These are phyloP conservation scores for Tolypocladium nubicola DNA, from an alignment of 2,329 filamentous ascomycete species.

Conservation along the genomic window DNA sequence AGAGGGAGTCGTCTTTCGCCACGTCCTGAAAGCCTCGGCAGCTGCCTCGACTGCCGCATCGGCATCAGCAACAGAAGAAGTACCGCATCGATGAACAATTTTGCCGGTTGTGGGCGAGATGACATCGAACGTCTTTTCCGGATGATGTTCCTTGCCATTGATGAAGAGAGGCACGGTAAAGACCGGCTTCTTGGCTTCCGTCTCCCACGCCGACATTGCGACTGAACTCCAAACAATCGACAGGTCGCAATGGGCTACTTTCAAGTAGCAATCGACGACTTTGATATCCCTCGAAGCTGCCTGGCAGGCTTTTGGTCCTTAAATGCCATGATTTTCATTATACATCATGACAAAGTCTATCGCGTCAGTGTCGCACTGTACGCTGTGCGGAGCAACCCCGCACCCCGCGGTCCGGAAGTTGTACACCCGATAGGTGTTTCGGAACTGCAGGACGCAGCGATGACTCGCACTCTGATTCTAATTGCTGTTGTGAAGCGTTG, in stretches of 20 bases:
- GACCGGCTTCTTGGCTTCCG: background rate
- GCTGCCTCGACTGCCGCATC: conserved; percentile 42
- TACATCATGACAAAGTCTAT: background rate
- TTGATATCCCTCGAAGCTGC: background rate
- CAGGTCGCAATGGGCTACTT: background rate
- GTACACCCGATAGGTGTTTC: background rate
- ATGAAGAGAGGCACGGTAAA: conserved; percentile 29
- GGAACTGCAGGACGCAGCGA: background rate
- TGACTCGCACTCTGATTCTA: background rate
- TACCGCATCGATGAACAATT: conserved; percentile 20
- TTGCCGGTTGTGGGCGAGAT: background rate
- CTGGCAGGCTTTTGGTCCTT: background rate
- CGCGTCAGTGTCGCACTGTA: no score
- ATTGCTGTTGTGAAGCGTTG: background rate
- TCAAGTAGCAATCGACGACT: background rate
- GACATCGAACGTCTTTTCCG: conserved; percentile 23
- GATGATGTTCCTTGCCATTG: conserved; percentile 31
- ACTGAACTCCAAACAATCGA: background rate
- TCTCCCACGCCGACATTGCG: background rate
- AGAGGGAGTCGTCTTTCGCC: conserved; percentile 51
- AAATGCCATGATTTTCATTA: background rate
- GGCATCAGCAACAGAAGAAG: conserved; percentile 45
- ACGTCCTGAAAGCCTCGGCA: conserved; percentile 56
- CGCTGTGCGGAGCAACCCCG: background rate
- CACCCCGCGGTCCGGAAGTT: background rate